These are phyloP conservation scores for Styphnolobium japonicum DNA, from an alignment of 306 rosid genomes.

Conservation along the genomic window DNA sequence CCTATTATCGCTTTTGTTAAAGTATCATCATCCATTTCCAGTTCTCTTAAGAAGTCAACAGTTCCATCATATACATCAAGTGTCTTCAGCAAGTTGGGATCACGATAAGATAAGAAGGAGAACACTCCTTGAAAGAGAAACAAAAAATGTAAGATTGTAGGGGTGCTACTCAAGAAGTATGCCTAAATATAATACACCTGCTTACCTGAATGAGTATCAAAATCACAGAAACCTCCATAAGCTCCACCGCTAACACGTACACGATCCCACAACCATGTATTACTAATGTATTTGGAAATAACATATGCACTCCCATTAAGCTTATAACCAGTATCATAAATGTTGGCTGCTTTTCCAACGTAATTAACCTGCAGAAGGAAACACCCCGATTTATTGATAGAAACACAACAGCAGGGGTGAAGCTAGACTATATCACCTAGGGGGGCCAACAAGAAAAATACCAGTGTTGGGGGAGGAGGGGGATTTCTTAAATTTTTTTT, in stretches of 20 bases:
- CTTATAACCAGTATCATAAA: conserved; percentile 75
- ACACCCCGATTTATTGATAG: conserved; percentile 27
- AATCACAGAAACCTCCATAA: conserved; percentile 96
- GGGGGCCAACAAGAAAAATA: too few species aligned
- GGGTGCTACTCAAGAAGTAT: conserved; percentile 10
- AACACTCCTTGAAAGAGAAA: conserved; percentile 65
- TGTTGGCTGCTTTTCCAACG: conserved; percentile 90
- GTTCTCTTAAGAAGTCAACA: conserved; percentile 68
- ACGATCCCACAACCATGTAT: conserved; percentile 99
- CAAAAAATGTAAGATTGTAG: conserved; percentile 28
- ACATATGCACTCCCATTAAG: conserved; percentile 93
- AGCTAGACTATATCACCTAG: too few species aligned
- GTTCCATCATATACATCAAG: conserved; percentile 93
- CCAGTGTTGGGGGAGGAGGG: too few species aligned
- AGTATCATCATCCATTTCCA: conserved; percentile 75
- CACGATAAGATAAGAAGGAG: conserved; percentile 94
- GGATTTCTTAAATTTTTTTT: too few species aligned
- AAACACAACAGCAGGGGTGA: too few species aligned
- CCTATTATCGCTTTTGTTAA: conserved; percentile 91
- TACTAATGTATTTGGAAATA: conserved; percentile 80
- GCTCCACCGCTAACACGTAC: conserved; percentile 99
- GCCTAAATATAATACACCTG: background rate
- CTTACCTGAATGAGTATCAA: conserved; percentile 92
- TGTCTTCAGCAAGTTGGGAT: conserved; percentile 93
- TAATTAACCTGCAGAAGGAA: conserved; percentile 77